Evolutionary conservation across 1,139 yeast genomes (phyloP), one percentile per base, ranked within the genome.

Genomic region (Geotrichum klebahnii): DNA sequence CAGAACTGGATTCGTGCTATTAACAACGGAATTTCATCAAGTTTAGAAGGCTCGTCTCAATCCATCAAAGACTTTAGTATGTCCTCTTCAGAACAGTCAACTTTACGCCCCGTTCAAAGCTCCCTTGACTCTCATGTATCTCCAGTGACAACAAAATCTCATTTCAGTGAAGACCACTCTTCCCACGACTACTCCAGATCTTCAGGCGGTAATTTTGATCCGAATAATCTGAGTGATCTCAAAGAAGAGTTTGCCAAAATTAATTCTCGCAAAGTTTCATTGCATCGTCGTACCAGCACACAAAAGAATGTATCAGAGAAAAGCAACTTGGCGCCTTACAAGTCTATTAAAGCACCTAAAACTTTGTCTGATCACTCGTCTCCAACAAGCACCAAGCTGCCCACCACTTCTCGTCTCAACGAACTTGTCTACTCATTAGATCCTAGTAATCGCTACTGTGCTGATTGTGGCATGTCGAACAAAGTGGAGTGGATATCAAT

Each of bases 401-500:
- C 46, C 3, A 17, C 29, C 23, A 40, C 38, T 26, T 16, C 53
- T 19, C 17, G 54, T 29, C 28, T 48, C 32, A 46, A 44, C 44
- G 54, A 55, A 5, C 34, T 55, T 20, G 62, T 60, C 23, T 55
- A 53, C 23, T 48, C 53, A 9, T 43, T 55, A 6, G 79, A 81
- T 45, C 69, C 77, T n/a, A 76, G 81, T 34, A 90, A 90, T 62
- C 61, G 67, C 19, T 57, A 61, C 6, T 90, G 97, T 67, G 85
- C 88, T 9, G 97, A 90, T 61, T 90, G 97, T 71, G 83, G 84
- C 0, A 60, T 69, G 0, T 79, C 77, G 8, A 69, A 76, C 29
- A 62, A 64, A 37, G 95, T 87, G 8, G 97, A 89, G 60, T 90
- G 97, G 97, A 78, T 90, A 3, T 85, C 96, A 0, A 73, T 88